Conservation (phyloP, 345 rosid species). For the Litchi chinensis region DNA sequence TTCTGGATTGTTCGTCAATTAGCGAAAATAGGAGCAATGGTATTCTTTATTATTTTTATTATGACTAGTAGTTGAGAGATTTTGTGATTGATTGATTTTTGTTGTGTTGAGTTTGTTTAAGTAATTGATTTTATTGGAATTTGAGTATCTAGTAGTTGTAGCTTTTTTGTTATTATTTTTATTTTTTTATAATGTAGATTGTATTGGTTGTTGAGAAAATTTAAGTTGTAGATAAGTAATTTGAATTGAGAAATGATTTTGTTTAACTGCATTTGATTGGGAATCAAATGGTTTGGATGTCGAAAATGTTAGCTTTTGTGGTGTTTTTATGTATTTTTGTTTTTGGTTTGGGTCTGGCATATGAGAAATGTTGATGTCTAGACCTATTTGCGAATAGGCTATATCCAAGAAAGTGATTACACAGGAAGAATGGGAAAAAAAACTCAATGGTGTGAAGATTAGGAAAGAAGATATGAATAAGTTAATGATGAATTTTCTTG, state of each 20-base stretch:
- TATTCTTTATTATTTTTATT: slow-evolving; percentile 14
- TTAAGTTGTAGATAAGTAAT: background rate
- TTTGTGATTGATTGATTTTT: background rate
- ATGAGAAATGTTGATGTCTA: background rate
- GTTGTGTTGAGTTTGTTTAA: background rate
- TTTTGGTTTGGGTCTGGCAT: background rate
- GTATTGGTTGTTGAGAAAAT: background rate
- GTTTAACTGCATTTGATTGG: background rate
- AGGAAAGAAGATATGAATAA: slow-evolving; percentile 97
- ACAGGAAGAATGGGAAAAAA: slow-evolving; percentile 95
- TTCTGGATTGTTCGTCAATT: slow-evolving; percentile 62
- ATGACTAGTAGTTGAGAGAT: background rate
- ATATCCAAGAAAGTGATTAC: slow-evolving; percentile 70
- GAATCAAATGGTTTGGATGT: background rate
- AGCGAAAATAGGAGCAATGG: slow-evolving; percentile 64
- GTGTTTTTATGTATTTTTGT: background rate
- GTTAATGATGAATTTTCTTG: slow-evolving; percentile 97
- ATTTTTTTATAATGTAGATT: too few relatives aligned
- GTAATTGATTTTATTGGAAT: background rate
- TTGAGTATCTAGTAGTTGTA: background rate
- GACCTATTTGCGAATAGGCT: slow-evolving; percentile 38
- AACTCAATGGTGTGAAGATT: slow-evolving; percentile 76
- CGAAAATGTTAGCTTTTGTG: background rate
- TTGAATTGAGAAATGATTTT: background rate
- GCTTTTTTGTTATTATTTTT: background rate